Percentiles rank a stretch among this genome's conserved stretches.
phyloP scores from a whole-genome alignment of 78 protist genomes.

The Dictyostelium purpureum region DNA sequence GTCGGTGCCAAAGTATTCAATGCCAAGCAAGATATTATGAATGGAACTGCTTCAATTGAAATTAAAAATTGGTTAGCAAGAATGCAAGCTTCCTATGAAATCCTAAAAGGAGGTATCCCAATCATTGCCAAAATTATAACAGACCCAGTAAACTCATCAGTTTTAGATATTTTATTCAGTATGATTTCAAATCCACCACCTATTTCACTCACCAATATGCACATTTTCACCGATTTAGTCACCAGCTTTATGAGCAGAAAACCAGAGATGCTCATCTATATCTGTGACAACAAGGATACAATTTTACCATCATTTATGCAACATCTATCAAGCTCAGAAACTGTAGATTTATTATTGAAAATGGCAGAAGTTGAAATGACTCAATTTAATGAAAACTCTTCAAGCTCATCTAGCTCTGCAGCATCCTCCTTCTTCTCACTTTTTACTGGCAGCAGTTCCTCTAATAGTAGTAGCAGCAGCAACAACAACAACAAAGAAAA shows the following conservation, averaged over 20 bases:
- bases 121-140: constrained; percentile 8
- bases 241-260: background rate
- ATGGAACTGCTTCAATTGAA: constrained; percentile 44
- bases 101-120: constrained; percentile 37
- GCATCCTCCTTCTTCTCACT: background rate
- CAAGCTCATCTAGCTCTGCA: background rate
- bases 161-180: constrained; percentile 32
- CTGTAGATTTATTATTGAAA: constrained; percentile 38
- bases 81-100: constrained; percentile 49
- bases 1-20: background rate
- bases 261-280: constrained; percentile 45
- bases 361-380: constrained; percentile 70
- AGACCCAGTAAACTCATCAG: constrained; percentile 21
- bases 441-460: constrained; percentile 2
- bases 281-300: constrained; percentile 40
- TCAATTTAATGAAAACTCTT: background rate
- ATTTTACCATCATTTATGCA: constrained; percentile 36
- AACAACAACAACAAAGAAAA: background rate
- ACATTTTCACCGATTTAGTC: constrained; percentile 21
- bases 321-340: constrained; percentile 21
- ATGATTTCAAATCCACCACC: constrained; percentile 43
- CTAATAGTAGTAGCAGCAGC: background rate
- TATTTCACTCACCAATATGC: constrained; percentile 42
- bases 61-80: constrained; percentile 24
- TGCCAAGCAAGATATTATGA: background rate